Evolutionary conservation across 768 basidiomycete genomes (phyloP).

Genomic region (Leccinum fibrillosum): DNA sequence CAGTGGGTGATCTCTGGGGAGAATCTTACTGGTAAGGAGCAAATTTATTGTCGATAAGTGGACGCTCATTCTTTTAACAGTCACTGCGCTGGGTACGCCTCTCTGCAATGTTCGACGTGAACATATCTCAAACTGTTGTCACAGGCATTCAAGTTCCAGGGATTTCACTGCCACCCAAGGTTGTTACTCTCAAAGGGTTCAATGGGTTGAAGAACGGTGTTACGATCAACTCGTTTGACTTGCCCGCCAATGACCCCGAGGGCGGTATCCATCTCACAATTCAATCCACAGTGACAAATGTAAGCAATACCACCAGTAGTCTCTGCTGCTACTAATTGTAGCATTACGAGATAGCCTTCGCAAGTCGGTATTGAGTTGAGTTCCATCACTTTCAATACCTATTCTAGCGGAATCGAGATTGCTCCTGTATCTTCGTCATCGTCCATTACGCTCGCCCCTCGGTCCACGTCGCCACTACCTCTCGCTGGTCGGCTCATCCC

Average conservation of each 20-base stretch:
- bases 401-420: conserved; percentile 49
- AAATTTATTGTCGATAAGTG: not conserved
- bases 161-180: conserved; percentile 53
- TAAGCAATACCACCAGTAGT: conserved; percentile 28
- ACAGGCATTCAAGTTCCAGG: conserved; percentile 57
- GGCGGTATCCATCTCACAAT: conserved; percentile 71
- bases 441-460: conserved; percentile 52
- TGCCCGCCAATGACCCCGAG: conserved; percentile 66
- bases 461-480: conserved; percentile 47
- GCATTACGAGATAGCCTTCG: conserved; percentile 46
- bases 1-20: conserved; percentile 67
- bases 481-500: conserved; percentile 64
- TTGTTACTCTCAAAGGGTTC: conserved; percentile 65
- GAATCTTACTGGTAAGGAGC: conserved; percentile 52
- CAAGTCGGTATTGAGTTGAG: conserved; percentile 69
- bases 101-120: not conserved
- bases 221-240: conserved; percentile 61
- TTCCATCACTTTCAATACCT: conserved; percentile 60
- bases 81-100: conserved; percentile 51
- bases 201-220: conserved; percentile 65
- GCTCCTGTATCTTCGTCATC: conserved; percentile 53
- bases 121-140: not conserved
- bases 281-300: conserved; percentile 56
- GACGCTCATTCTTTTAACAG: conserved; percentile 32
- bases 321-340: conserved; percentile 7